Conservation (phyloP, 257 asterid genomes). For the Nyctanthes arbortristis region DNA sequence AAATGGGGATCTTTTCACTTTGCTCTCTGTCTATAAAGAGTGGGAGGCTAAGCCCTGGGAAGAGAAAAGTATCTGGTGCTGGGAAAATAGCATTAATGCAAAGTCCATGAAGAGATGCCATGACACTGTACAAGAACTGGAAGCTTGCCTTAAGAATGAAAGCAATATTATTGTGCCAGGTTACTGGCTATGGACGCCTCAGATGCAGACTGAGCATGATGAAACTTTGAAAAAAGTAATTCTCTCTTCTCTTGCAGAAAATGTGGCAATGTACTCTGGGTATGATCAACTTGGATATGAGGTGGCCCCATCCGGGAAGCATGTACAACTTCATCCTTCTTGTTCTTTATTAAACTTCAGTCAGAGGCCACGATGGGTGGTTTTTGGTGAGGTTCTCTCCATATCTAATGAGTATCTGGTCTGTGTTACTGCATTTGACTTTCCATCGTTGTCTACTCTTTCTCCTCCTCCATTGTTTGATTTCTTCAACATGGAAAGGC, state of each 20-base stretch:
- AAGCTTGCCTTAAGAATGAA: constrained; percentile 68
- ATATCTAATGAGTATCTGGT: constrained; percentile 64
- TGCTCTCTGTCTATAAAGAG: constrained; percentile 83
- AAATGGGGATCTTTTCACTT: constrained; percentile 86
- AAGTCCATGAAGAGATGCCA: constrained; percentile 89
- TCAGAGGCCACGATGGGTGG: constrained; percentile 81
- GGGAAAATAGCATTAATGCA: constrained; percentile 94
- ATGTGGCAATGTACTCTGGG: constrained; percentile 93
- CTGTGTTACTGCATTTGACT: constrained; percentile 75
- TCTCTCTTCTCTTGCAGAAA: constrained; percentile 76
- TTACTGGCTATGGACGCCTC: constrained; percentile 84
- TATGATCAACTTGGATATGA: constrained; percentile 90
- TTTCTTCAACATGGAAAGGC: constrained; percentile 56
- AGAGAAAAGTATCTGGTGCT: constrained; percentile 72
- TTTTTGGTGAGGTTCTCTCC: constrained; percentile 78
- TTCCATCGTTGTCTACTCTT: constrained; percentile 47
- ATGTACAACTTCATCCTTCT: constrained; percentile 82
- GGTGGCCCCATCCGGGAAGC: constrained; percentile 74
- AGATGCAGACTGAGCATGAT: constrained; percentile 47
- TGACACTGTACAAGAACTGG: constrained; percentile 77
- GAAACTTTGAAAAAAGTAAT: constrained; percentile 53
- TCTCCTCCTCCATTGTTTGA: constrained; percentile 64
- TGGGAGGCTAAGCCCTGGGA: constrained; percentile 69
- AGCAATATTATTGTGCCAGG: constrained; percentile 61
- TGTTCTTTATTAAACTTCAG: constrained; percentile 74